These are phyloP conservation scores for Rhodotorula paludigena DNA, from an alignment of 768 basidiomycete species.

Conservation along the genomic window DNA sequence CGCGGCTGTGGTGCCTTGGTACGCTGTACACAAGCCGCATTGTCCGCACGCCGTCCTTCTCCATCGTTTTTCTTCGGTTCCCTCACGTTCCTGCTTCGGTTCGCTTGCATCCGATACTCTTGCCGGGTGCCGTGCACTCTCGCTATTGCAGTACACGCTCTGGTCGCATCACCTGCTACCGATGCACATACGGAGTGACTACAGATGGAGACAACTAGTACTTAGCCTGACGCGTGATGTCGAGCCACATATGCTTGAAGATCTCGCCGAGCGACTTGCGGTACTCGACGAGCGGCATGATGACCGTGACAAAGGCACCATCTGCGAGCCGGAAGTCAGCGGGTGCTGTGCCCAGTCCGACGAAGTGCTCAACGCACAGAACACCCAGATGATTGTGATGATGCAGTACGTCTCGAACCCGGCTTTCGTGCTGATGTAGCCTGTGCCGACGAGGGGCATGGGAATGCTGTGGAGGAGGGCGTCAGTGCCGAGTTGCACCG, in stretches of 20 bases:
- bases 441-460: constrained; percentile 5
- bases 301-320: constrained; percentile 67
- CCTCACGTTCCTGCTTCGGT: too few species aligned
- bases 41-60: too few species aligned
- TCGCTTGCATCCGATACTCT: too few species aligned
- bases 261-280: constrained; percentile 62
- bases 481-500: neutral
- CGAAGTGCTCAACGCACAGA: constrained; percentile 46
- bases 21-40: too few species aligned
- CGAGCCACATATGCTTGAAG: constrained; percentile 52
- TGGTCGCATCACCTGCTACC: too few species aligned
- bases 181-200: too few species aligned
- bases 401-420: constrained; percentile 60
- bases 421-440: constrained; percentile 50
- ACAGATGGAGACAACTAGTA: too few species aligned
- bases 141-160: too few species aligned
- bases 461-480: constrained; percentile 41
- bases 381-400: constrained; percentile 77
- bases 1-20: too few species aligned
- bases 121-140: too few species aligned
- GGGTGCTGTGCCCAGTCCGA: too few species aligned
- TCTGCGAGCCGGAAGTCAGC: constrained; percentile 23
- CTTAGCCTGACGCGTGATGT: constrained; percentile 6
- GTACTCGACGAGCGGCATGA: constrained; percentile 83
- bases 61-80: too few species aligned